Evolutionary conservation across 2,329 filamentous ascomycete species (phyloP).

Genomic region (Rhynchosporium graminicola): DNA sequence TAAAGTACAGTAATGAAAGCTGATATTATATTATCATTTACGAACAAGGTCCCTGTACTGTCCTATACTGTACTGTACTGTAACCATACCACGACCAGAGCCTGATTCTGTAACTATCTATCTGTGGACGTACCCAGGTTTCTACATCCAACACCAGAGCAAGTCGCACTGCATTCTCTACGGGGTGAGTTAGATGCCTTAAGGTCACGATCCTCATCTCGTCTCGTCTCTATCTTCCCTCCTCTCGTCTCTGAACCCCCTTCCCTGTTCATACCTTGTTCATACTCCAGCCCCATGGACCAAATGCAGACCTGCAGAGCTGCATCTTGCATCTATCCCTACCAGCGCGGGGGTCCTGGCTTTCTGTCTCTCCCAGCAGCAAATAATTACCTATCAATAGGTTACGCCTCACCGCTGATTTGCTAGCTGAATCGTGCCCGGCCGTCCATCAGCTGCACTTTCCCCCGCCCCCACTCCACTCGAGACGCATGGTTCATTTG

Average conservation of each 20-base stretch:
- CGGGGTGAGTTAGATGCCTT: too few relatives aligned
- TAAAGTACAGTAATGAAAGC: too few relatives aligned
- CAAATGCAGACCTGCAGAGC: background rate
- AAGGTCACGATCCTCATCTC: too few relatives aligned
- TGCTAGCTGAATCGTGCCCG: background rate
- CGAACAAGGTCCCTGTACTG: too few relatives aligned
- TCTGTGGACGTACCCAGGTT: too few relatives aligned
- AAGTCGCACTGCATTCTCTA: too few relatives aligned
- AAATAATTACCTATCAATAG: background rate
- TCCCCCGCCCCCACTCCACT: background rate
- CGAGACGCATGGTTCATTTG: background rate
- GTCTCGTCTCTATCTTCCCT: background rate
- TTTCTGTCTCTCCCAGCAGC: conserved; percentile 6
- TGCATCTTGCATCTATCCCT: background rate
- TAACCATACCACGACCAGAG: too few relatives aligned
- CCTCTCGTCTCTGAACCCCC: background rate
- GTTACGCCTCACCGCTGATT: conserved; percentile 3
- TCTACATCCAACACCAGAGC: too few relatives aligned
- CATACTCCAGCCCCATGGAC: background rate
- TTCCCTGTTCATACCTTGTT: background rate
- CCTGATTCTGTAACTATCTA: too few relatives aligned
- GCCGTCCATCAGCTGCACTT: background rate
- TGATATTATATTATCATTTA: too few relatives aligned
- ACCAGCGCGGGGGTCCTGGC: conserved; percentile 16
- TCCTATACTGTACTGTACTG: too few relatives aligned